Evolutionary conservation across 371 early-diverging fungal species (phyloP).

Genomic region (Funneliformis caledonium): DNA sequence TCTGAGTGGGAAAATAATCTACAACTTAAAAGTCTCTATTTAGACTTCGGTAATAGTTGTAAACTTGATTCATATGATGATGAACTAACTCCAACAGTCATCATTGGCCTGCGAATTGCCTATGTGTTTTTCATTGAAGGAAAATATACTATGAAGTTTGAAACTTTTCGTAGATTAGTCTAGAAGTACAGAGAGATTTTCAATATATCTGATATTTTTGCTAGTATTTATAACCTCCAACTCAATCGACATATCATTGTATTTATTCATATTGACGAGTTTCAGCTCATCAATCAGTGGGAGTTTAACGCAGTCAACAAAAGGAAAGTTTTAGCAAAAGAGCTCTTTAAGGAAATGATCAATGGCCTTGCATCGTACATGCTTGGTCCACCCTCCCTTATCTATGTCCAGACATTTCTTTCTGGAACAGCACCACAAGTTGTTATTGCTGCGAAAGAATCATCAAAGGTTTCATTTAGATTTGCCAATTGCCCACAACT

Average conservation of each 20-base stretch:
- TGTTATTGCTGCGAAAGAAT: slow-evolving; percentile 28
- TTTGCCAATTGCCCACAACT: slow-evolving; percentile 43
- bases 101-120: slow-evolving; percentile 44
- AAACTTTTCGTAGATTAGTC: slow-evolving; percentile 2
- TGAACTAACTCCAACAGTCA: slow-evolving; percentile 35
- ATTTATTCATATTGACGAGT: slow-evolving; percentile 46
- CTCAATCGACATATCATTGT: slow-evolving; percentile 34
- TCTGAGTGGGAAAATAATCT: slow-evolving; percentile 18
- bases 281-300: slow-evolving; percentile 26
- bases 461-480: slow-evolving; percentile 42
- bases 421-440: slow-evolving; percentile 45
- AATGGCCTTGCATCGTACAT: slow-evolving; percentile 41
- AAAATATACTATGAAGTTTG: slow-evolving; percentile 38
- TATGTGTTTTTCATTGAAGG: slow-evolving; percentile 41
- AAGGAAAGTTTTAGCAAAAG: background rate
- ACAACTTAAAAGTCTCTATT: slow-evolving; percentile 38
- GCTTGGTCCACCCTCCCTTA: slow-evolving; percentile 23
- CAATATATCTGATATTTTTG: slow-evolving; percentile 20
- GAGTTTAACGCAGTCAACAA: background rate
- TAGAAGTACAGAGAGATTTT: slow-evolving; percentile 17
- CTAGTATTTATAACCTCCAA: slow-evolving; percentile 32
- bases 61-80: slow-evolving; percentile 25
- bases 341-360: slow-evolving; percentile 42
- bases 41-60: slow-evolving; percentile 40
- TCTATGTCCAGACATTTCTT: slow-evolving; percentile 44